These are phyloP conservation scores for Colletotrichum lupini DNA, from an alignment of 2,329 filamentous ascomycete species.

Conservation along the genomic window DNA sequence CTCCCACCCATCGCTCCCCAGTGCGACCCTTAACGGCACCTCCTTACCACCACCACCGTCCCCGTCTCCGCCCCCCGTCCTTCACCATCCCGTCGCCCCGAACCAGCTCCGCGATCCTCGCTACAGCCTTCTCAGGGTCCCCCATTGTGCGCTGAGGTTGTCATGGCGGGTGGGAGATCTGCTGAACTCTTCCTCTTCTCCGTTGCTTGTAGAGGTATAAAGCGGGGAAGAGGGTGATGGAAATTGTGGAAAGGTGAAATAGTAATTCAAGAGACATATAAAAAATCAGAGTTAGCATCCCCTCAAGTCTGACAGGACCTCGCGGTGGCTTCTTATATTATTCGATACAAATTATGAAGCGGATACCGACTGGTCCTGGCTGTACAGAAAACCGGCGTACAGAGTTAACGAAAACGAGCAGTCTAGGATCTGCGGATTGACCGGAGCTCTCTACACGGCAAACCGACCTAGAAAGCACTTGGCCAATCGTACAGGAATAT, in stretches of 20 bases:
- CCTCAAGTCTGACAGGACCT: too few relatives aligned
- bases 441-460: neutral
- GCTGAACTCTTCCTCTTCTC: too few relatives aligned
- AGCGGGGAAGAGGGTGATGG: too few relatives aligned
- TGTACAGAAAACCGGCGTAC: neutral
- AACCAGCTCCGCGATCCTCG: conserved; percentile 65
- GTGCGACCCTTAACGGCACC: conserved; percentile 59
- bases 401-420: neutral
- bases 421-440: neutral
- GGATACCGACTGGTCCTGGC: neutral
- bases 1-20: conserved; percentile 64
- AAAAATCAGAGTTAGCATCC: too few relatives aligned
- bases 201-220: too few relatives aligned
- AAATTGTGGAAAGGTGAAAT: too few relatives aligned
- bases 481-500: neutral
- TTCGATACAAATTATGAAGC: neutral
- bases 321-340: too few relatives aligned
- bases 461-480: neutral
- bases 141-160: conserved; percentile 43
- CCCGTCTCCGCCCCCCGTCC: too few relatives aligned
- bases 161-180: neutral
- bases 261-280: too few relatives aligned
- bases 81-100: conserved; percentile 53
- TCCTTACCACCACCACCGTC: conserved; percentile 37
- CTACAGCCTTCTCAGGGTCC: conserved; percentile 60